phyloP scores from a whole-genome alignment of 306 rosid genomes.

The Quercus glauca region DNA sequence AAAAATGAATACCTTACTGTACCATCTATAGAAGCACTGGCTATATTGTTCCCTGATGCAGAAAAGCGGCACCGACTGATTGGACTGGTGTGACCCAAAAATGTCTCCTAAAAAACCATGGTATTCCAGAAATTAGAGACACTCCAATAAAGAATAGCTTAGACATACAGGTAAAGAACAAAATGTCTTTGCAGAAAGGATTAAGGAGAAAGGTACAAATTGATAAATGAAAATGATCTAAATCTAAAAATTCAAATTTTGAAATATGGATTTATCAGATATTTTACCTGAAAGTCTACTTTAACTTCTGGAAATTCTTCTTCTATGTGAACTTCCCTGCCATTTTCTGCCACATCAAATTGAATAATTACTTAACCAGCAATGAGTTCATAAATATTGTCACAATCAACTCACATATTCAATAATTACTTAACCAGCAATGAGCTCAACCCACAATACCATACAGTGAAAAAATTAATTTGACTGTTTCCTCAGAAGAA shows the following conservation, averaged over 20 bases:
- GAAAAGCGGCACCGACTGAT: slow-evolving; percentile 88
- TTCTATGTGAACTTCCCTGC: too few species aligned
- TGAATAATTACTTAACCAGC: neutral
- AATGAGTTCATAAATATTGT: neutral
- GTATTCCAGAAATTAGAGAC: slow-evolving; percentile 31
- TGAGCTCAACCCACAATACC: too few species aligned
- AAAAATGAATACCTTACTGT: slow-evolving; percentile 63
- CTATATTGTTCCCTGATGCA: slow-evolving; percentile 89
- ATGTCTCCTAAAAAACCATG: slow-evolving; percentile 71
- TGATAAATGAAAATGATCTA: neutral
- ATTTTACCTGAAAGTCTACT: slow-evolving; percentile 82
- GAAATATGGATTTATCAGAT: neutral
- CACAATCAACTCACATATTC: too few species aligned
- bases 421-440: too few species aligned
- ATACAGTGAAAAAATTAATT: too few species aligned
- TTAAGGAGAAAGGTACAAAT: neutral
- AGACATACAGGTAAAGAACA: slow-evolving; percentile 1
- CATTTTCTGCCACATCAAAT: too few species aligned
- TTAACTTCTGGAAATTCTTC: slow-evolving; percentile 67
- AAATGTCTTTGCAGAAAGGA: neutral
- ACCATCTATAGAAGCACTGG: slow-evolving; percentile 95
- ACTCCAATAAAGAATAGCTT: slow-evolving; percentile 22
- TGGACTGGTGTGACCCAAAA: slow-evolving; percentile 93
- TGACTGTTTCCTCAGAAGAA: too few species aligned
- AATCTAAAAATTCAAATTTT: neutral